Conservation (phyloP, 305 asterid species). For the Fraxinus latifolia region DNA sequence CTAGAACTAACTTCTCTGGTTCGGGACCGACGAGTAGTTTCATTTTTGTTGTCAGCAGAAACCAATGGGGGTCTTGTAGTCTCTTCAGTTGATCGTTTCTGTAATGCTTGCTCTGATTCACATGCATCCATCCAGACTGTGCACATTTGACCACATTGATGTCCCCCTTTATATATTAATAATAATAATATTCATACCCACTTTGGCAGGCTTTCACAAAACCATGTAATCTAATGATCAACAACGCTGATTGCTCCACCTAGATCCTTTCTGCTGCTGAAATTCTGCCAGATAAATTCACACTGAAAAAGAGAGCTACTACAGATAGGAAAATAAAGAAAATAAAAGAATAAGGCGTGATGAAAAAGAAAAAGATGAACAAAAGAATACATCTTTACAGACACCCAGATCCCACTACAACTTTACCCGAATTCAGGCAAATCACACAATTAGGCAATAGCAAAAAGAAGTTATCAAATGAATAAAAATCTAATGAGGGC, state of each 20-base stretch:
- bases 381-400: slow-evolving; percentile 70
- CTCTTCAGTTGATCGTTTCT: slow-evolving; percentile 50
- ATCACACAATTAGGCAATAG: slow-evolving; percentile 27
- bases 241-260: slow-evolving; percentile 26
- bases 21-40: slow-evolving; percentile 44
- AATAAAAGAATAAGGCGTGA: slow-evolving; percentile 34
- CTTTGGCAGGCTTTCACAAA: slow-evolving; percentile 20
- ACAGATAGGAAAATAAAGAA: slow-evolving; percentile 32
- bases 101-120: slow-evolving; percentile 51
- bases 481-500: not conserved
- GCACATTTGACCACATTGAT: slow-evolving; percentile 58
- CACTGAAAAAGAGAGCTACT: slow-evolving; percentile 47
- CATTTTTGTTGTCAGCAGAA: slow-evolving; percentile 70
- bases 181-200: slow-evolving; percentile 29
- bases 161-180: slow-evolving; percentile 34
- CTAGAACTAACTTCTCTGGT: slow-evolving; percentile 80
- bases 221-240: slow-evolving; percentile 3
- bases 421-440: slow-evolving; percentile 29
- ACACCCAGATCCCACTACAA: slow-evolving; percentile 47
- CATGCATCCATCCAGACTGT: slow-evolving; percentile 59
- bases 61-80: slow-evolving; percentile 48
- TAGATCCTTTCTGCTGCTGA: slow-evolving; percentile 34
- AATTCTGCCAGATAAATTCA: slow-evolving; percentile 59
- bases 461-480: slow-evolving; percentile 12
- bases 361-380: slow-evolving; percentile 39